Evolutionary conservation across 345 rosid genomes (phyloP), one percentile per base, ranked within the genome.

Genomic region (Microcos paniculata): DNA sequence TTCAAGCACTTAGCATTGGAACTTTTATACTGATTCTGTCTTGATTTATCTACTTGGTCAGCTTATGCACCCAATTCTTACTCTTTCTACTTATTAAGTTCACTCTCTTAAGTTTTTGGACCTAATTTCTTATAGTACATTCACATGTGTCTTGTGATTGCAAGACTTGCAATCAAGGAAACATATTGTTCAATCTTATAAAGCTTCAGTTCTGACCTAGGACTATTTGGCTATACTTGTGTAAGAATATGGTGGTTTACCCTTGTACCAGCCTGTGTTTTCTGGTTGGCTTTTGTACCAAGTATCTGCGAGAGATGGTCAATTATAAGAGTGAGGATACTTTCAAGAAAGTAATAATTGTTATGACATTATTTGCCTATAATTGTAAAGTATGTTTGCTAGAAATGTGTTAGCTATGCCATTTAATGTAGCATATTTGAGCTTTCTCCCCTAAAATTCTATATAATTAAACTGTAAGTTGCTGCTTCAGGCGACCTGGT

Each of bases 401-500:
- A 28, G 53, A 45, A 51, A 40, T 62, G 68, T 52, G 55, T 30
- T 69, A 46, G 18, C 19, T 43, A 62, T 52, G 24, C 35, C 16
- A 69, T 57, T 35, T 8, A 23, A 48, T 63, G 30, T 19, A 8
- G 26, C 43, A 46, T 45, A 43, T 43, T 73, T 61, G 48, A 21
- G 48, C 13, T 61, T 45, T 62, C 48, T 62, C 45, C 65, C 46
- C 45, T 73, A 31, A 61, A 46, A 18, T 19, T 61, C 23, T 73
- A 57, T 61, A 28, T 48, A 62, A 14, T 26, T 51, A 40, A 71
- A 52, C 59, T 24, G 45, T 78, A 48, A 77, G 21, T 78, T 80
- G 40, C 67, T 85, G 66, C 67, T 78, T 80, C 87, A 96, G 99
- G 81, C 93, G 98, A 78, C 97, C 99, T 43, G 97, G 99, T 84